A percentile compares a stretch with the other conserved stretches of the same genome.
Conservation (phyloP, 2,329 filamentous ascomycete genomes). For the Xylariaceae sp. region DNA sequence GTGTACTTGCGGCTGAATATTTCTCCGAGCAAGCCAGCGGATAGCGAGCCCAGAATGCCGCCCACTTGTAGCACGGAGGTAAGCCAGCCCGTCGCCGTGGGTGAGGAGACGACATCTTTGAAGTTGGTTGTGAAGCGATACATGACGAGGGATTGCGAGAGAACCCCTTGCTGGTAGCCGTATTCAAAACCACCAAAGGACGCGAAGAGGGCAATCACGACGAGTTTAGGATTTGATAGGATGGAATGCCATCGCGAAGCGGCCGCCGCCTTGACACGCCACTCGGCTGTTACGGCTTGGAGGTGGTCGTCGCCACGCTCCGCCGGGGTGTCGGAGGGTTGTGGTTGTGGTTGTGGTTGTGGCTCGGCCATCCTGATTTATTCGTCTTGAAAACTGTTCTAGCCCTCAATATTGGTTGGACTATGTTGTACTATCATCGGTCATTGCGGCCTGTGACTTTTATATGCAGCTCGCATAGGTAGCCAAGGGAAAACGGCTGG, state of each 20-base stretch:
- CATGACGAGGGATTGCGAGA: conserved; percentile 58
- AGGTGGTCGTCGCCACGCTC: background rate
- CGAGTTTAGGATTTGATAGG: conserved; percentile 40
- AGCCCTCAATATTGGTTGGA: too few relatives aligned
- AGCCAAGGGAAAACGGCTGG: too few relatives aligned
- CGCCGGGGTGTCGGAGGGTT: too few relatives aligned
- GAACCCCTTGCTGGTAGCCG: conserved; percentile 58
- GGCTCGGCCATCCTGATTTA: too few relatives aligned
- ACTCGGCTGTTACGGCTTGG: conserved; percentile 6
- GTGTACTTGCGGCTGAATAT: conserved; percentile 55
- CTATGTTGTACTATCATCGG: too few relatives aligned
- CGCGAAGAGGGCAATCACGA: conserved; percentile 45
- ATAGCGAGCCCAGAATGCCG: conserved; percentile 58
- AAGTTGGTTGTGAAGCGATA: conserved; percentile 52
- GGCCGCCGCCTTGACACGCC: conserved; percentile 11
- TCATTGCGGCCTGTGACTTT: too few relatives aligned
- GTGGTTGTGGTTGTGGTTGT: too few relatives aligned
- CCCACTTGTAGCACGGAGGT: conserved; percentile 56
- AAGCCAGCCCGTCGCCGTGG: conserved; percentile 49
- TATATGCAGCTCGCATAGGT: too few relatives aligned
- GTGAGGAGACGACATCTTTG: conserved; percentile 48
- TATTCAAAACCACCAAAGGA: conserved; percentile 55
- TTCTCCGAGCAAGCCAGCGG: conserved; percentile 57
- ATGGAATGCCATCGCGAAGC: conserved; percentile 36
- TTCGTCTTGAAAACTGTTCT: too few relatives aligned